A percentile compares a stretch with the other conserved stretches of the same genome.
Evolutionary conservation across 2,329 filamentous ascomycete genomes (phyloP).

Genomic region (Colletotrichum falcatum): DNA sequence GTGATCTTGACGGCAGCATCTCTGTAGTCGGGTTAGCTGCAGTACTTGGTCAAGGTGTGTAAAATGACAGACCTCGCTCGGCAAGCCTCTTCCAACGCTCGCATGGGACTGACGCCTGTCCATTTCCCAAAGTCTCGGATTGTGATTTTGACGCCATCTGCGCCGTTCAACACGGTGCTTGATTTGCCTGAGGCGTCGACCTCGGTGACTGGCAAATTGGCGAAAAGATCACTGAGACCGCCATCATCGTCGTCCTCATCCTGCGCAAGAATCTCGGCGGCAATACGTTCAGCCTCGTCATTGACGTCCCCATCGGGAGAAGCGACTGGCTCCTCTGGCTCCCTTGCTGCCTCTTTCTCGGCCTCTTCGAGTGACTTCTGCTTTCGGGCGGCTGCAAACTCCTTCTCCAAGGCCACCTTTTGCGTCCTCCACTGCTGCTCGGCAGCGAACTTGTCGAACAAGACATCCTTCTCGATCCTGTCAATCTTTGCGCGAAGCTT

Average conservation of each 20-base stretch:
- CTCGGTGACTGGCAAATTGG: slow-evolving; percentile 70
- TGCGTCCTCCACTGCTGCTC: slow-evolving; percentile 74
- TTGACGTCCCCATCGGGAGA: slow-evolving; percentile 61
- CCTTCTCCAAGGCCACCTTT: slow-evolving; percentile 70
- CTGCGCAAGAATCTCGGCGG: slow-evolving; percentile 69
- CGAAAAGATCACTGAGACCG: slow-evolving; percentile 67
- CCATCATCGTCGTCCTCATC: slow-evolving; percentile 67
- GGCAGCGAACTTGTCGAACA: slow-evolving; percentile 77
- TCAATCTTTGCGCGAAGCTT: slow-evolving; percentile 80
- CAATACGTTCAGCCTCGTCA: slow-evolving; percentile 69
- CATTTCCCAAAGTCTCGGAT: slow-evolving; percentile 89
- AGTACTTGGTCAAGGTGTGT: background rate
- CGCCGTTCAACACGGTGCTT: slow-evolving; percentile 64
- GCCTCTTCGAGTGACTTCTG: slow-evolving; percentile 51
- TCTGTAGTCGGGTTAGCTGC: slow-evolving; percentile 55
- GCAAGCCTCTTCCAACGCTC: slow-evolving; percentile 88
- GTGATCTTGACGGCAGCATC: slow-evolving; percentile 76
- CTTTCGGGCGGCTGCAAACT: slow-evolving; percentile 65
- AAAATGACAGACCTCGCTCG: slow-evolving; percentile 71
- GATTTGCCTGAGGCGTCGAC: slow-evolving; percentile 70
- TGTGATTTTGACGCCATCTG: slow-evolving; percentile 66
- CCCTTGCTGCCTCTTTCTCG: slow-evolving; percentile 39
- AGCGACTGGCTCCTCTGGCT: slow-evolving; percentile 43
- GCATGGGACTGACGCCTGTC: slow-evolving; percentile 79
- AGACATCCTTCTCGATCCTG: slow-evolving; percentile 80